Conservation (phyloP, 192 early-diverging fungal species). For the Linnemannia zychae region DNA sequence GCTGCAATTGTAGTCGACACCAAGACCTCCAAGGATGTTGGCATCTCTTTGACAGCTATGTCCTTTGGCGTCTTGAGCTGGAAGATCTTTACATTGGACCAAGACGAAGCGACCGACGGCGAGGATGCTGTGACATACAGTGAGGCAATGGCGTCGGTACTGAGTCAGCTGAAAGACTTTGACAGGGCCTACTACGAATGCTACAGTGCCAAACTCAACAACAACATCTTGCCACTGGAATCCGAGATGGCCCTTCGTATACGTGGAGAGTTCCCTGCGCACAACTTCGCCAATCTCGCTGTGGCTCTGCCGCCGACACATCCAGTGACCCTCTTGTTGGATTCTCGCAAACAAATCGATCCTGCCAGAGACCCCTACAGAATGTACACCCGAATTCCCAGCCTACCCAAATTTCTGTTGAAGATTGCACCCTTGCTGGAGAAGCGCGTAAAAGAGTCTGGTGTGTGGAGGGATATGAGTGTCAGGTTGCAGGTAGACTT, state of each 20-base stretch:
- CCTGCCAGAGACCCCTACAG: background rate
- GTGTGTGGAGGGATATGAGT: background rate
- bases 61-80: background rate
- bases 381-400: constrained; percentile 23
- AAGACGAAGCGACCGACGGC: background rate
- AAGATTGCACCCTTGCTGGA: constrained; percentile 33
- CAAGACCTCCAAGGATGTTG: constrained; percentile 16
- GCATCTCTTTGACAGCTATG: background rate
- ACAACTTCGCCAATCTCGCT: background rate
- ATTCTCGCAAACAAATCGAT: background rate
- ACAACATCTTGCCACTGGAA: constrained; percentile 5
- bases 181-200: constrained; percentile 22
- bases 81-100: constrained; percentile 13
- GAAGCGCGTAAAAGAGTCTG: constrained; percentile 19
- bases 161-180: constrained; percentile 13
- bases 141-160: background rate
- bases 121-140: background rate
- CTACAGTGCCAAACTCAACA: constrained; percentile 16
- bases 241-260: constrained; percentile 5
- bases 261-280: background rate
- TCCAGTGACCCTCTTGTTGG: constrained; percentile 14
- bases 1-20: constrained; percentile 18
- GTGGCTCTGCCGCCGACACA: constrained; percentile 8
- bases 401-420: constrained; percentile 17
- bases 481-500: constrained; percentile 17